Conservation (phyloP, 495 filamentous ascomycete species). For the Hyaloscypha variabilis region DNA sequence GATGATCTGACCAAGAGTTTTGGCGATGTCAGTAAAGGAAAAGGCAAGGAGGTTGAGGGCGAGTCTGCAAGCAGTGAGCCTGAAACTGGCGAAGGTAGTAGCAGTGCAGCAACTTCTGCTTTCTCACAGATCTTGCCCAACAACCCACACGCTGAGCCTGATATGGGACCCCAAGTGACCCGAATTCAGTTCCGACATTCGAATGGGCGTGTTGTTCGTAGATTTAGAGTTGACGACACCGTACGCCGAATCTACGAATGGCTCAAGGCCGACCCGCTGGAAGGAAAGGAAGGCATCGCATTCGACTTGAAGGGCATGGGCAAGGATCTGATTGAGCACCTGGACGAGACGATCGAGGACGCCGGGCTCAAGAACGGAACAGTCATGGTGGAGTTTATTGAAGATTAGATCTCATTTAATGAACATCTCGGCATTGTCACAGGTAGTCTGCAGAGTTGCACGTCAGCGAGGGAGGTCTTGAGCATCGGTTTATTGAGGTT, state of each 20-base stretch:
- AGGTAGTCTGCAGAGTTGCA: background rate
- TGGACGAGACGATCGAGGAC: slow-evolving; percentile 74
- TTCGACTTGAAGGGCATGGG: slow-evolving; percentile 88
- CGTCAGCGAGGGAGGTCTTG: background rate
- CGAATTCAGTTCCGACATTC: slow-evolving; percentile 90
- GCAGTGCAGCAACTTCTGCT: slow-evolving; percentile 35
- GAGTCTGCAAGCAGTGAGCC: slow-evolving; percentile 31
- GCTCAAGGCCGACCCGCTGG: slow-evolving; percentile 82
- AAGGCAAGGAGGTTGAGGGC: slow-evolving; percentile 40
- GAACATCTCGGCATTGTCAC: background rate
- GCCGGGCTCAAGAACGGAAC: slow-evolving; percentile 89
- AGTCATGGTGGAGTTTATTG: slow-evolving; percentile 88
- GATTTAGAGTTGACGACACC: slow-evolving; percentile 77
- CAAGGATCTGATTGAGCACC: slow-evolving; percentile 74
- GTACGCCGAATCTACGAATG: slow-evolving; percentile 91
- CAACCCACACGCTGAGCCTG: slow-evolving; percentile 78
- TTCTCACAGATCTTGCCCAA: slow-evolving; percentile 71
- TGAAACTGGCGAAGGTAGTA: slow-evolving; percentile 18
- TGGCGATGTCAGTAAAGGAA: slow-evolving; percentile 66
- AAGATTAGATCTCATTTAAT: slow-evolving; percentile 47
- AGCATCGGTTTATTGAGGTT: background rate
- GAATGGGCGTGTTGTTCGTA: slow-evolving; percentile 76
- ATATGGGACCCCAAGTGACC: slow-evolving; percentile 67
- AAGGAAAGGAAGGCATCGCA: slow-evolving; percentile 72
- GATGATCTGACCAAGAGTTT: slow-evolving; percentile 79